These are phyloP conservation scores for Agrocybe pediades DNA, from an alignment of 768 basidiomycete genomes.

Conservation along the genomic window DNA sequence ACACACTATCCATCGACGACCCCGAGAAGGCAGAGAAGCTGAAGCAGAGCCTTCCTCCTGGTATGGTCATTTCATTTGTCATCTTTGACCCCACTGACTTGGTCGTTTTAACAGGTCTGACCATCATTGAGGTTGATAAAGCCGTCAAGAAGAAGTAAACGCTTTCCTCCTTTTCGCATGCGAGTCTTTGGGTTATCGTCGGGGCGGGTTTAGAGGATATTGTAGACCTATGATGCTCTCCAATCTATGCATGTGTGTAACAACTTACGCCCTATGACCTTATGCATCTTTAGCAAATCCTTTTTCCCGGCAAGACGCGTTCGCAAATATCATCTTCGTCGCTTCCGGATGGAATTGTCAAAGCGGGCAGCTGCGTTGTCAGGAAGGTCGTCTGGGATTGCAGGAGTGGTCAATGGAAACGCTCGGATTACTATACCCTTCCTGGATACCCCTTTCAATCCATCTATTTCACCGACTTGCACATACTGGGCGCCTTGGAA, in stretches of 20 bases:
- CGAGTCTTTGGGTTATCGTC: constrained; percentile 23
- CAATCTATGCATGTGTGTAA: constrained; percentile 34
- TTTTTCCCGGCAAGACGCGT: constrained; percentile 4
- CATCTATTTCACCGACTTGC: too few species aligned
- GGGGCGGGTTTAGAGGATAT: constrained; percentile 12
- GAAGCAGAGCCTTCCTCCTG: constrained; percentile 91
- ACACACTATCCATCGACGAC: constrained; percentile 96
- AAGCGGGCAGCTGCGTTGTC: too few species aligned
- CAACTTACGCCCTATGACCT: constrained; percentile 25
- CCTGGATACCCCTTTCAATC: too few species aligned
- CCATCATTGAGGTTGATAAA: constrained; percentile 71
- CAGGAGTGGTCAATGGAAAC: too few species aligned
- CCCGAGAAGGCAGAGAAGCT: constrained; percentile 99
- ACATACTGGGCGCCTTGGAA: too few species aligned
- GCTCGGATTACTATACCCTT: too few species aligned
- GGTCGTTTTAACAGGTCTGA: constrained; percentile 53
- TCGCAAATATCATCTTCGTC: too few species aligned
- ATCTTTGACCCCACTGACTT: not conserved
- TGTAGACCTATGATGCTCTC: constrained; percentile 17
- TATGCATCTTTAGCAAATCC: constrained; percentile 14
- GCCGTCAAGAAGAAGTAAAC: constrained; percentile 69
- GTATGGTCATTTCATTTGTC: constrained; percentile 51
- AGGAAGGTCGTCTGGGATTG: too few species aligned
- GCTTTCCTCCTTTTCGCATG: constrained; percentile 13
- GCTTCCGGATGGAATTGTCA: too few species aligned